A percentile compares a stretch with the other conserved stretches of the same genome.
Evolutionary conservation across 2,329 filamentous ascomycete genomes (phyloP).

Genomic region (Aureobasidium lini): DNA sequence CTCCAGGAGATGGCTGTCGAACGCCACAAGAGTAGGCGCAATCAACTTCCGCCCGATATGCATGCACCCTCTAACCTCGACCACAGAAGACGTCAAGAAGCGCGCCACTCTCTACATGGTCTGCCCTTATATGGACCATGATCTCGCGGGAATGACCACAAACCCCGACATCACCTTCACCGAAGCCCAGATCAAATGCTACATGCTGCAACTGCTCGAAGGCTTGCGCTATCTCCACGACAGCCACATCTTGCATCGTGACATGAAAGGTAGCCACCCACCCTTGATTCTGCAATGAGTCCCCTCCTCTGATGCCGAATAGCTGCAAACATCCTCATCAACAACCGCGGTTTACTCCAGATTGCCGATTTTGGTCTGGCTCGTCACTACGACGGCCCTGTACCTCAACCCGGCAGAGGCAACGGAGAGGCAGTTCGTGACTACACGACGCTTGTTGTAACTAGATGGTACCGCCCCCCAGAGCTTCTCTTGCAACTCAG

Average conservation of each 20-base stretch:
- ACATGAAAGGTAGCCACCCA: constrained; percentile 63
- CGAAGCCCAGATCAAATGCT: constrained; percentile 93
- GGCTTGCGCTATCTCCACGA: constrained; percentile 68
- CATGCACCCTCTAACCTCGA: not conserved
- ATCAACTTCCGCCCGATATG: not conserved
- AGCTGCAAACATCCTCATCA: constrained; percentile 92
- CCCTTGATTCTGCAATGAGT: constrained; percentile 10
- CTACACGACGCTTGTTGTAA: constrained; percentile 95
- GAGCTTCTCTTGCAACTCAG: constrained; percentile 84
- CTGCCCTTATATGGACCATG: constrained; percentile 97
- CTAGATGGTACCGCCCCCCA: constrained; percentile 91
- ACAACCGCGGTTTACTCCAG: constrained; percentile 84
- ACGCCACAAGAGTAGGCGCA: constrained; percentile 62
- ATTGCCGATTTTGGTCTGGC: constrained; percentile 97
- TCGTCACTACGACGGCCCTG: constrained; percentile 79
- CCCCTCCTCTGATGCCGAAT: not conserved
- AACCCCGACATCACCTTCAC: constrained; percentile 86
- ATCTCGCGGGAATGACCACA: constrained; percentile 92
- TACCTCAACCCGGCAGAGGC: constrained; percentile 67
- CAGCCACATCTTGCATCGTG: constrained; percentile 74
- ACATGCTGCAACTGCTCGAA: constrained; percentile 86
- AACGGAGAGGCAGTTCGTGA: constrained; percentile 81
- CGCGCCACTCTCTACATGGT: constrained; percentile 96
- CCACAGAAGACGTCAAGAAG: constrained; percentile 39
- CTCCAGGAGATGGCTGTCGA: constrained; percentile 97